These are phyloP conservation scores for Cordyceps militaris DNA, from an alignment of 2,329 filamentous ascomycete genomes.

Conservation along the genomic window DNA sequence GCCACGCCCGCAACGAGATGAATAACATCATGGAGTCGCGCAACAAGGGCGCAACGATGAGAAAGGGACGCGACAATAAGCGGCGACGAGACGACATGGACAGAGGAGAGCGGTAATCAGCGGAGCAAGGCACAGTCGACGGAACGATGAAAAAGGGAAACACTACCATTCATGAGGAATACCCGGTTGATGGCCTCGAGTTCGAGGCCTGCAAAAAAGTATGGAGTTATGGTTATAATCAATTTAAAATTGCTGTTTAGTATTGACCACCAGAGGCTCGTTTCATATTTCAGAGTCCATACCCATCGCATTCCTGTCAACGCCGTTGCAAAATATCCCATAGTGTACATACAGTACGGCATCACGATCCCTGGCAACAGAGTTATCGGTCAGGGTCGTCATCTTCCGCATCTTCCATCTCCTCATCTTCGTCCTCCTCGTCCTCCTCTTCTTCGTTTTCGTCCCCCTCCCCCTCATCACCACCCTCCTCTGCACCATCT, in stretches of 20 bases:
- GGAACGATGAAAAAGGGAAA: not conserved
- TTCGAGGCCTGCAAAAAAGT: not conserved
- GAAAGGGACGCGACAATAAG: conserved; percentile 35
- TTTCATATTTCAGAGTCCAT: not conserved
- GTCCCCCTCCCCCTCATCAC: conserved; percentile 18
- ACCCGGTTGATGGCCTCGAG: not conserved
- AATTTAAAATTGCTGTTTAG: not conserved
- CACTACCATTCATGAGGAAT: not conserved
- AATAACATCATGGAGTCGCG: conserved; percentile 65
- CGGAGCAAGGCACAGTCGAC: no score
- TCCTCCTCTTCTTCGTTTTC: conserved; percentile 16
- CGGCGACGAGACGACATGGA: conserved; percentile 59
- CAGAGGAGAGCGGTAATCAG: conserved; percentile 60
- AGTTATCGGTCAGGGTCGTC: conserved; percentile 12
- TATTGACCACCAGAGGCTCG: not conserved
- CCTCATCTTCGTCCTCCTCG: conserved; percentile 15
- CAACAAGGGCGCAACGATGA: conserved; percentile 32
- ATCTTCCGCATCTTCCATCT: conserved; percentile 15
- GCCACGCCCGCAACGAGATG: conserved; percentile 72
- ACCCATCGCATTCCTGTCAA: not conserved
- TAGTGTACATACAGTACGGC: not conserved
- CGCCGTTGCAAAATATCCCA: not conserved
- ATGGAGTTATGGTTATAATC: conserved; percentile 3
- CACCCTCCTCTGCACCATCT: conserved; percentile 22
- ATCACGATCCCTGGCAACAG: not conserved